These are phyloP conservation scores for Verticillium longisporum DNA, from an alignment of 2,329 filamentous ascomycete genomes.

Conservation along the genomic window DNA sequence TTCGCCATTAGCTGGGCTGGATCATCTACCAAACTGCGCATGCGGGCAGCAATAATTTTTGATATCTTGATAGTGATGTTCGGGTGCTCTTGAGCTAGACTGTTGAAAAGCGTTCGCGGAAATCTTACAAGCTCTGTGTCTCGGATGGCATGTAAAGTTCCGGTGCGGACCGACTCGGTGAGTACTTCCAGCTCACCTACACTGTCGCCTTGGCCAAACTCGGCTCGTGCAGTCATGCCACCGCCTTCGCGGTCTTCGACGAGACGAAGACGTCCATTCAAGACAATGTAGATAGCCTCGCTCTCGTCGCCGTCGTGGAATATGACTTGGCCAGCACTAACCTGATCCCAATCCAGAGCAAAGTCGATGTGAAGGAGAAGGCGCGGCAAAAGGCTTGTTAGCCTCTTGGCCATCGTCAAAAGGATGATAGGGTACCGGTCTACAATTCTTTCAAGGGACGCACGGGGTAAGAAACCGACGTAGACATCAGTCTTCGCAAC, in stretches of 20 bases:
- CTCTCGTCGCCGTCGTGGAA: slow-evolving; percentile 93
- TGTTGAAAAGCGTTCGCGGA: slow-evolving; percentile 93
- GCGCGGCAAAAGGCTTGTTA: slow-evolving; percentile 82
- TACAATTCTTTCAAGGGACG: slow-evolving; percentile 82
- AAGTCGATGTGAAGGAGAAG: slow-evolving; percentile 96
- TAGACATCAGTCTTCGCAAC: slow-evolving; percentile 98
- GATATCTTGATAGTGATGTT: slow-evolving; percentile 99
- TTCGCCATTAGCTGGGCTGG: slow-evolving; percentile 60
- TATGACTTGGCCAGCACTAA: slow-evolving; percentile 89
- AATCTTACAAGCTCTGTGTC: slow-evolving; percentile 97
- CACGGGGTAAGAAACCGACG: slow-evolving; percentile 84
- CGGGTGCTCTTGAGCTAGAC: slow-evolving; percentile 90
- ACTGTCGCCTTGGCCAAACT: slow-evolving; percentile 95
- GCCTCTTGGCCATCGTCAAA: slow-evolving; percentile 89
- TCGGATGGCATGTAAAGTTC: slow-evolving; percentile 89
- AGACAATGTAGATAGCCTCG: slow-evolving; percentile 95
- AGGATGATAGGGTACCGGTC: slow-evolving; percentile 89
- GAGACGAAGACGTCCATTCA: slow-evolving; percentile 84
- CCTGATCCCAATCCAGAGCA: slow-evolving; percentile 95
- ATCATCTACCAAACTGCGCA: slow-evolving; percentile 83
- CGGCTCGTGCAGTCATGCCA: slow-evolving; percentile 77
- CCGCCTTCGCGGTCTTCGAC: slow-evolving; percentile 78
- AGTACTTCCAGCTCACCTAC: slow-evolving; percentile 95
- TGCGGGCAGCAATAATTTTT: slow-evolving; percentile 93
- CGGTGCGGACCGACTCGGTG: slow-evolving; percentile 86